phyloP scores from a whole-genome alignment of 352 stramenopile genomes.

The Phytopythium mirpurense region DNA sequence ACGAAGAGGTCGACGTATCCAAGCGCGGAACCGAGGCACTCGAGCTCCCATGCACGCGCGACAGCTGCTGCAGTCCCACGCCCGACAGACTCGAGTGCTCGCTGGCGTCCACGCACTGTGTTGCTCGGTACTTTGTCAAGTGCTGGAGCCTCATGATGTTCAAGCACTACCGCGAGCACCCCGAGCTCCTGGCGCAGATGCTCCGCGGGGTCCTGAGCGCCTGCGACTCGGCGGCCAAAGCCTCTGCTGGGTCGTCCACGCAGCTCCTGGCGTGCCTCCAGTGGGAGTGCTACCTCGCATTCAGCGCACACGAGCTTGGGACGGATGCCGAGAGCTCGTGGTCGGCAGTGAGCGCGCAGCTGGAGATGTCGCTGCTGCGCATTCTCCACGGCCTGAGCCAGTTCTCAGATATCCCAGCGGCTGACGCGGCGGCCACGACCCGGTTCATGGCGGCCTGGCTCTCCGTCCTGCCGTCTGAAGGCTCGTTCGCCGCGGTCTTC shows the following conservation, averaged over 20 bases:
- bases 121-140: constrained; percentile 29
- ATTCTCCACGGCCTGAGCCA: constrained; percentile 23
- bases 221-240: constrained; percentile 15
- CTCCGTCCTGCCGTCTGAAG: not conserved
- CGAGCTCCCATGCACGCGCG: constrained; percentile 11
- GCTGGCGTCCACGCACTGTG: constrained; percentile 10
- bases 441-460: constrained; percentile 32
- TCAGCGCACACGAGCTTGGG: constrained; percentile 6
- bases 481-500: constrained; percentile 17
- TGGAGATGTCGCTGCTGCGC: constrained; percentile 28
- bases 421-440: constrained; percentile 16
- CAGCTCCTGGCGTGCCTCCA: constrained; percentile 28
- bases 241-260: constrained; percentile 16
- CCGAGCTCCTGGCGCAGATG: constrained; percentile 15
- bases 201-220: constrained; percentile 19
- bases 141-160: constrained; percentile 20
- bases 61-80: not conserved
- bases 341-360: constrained; percentile 11
- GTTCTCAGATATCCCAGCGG: constrained; percentile 2
- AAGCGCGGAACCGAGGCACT: constrained; percentile 7
- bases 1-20: constrained; percentile 7
- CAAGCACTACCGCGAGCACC: constrained; percentile 2
- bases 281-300: constrained; percentile 26
- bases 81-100: constrained; percentile 5
- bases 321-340: constrained; percentile 11